Base-by-base conservation (phyloP, 176 grass and related monocot genomes). In the Olyra latifolia region DNA sequence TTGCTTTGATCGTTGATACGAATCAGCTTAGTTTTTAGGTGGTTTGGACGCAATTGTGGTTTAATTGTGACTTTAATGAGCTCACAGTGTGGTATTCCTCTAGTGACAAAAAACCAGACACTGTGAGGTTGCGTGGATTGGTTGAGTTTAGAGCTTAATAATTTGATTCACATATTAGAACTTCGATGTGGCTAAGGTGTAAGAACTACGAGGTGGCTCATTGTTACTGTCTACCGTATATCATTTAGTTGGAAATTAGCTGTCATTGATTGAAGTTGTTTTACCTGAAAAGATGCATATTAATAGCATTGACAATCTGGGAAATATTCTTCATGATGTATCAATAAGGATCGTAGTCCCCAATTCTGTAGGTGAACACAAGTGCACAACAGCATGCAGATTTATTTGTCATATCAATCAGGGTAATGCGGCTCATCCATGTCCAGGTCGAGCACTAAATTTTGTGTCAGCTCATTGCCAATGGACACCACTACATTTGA, bases 11-110 rank as follows among this genome's bases (percentile, higher is more conserved):
- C 61, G 35, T 52, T 66, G 27, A 35, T 75, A 47, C 0, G 23
- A 62, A 1, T 64, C 71, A 46, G 57, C 35, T 76, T 39, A 43
- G n/a, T 28, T 83, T 71, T 43, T 17, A 67, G 80, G n/a, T 58
- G 28, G 16, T 41, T 79, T 53, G 54, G 9, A 50, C 80, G 75
- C 62, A 43, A 55, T 27, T 63, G 3, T 16, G 2, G n/a, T 64
- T 10, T 74, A 23, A 27, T 63, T 81, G 25, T 29, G 20, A 16
- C 29, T 39, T 67, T 67, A 50, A 29, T 88, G 42, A 60, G 9
- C 48, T 29, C 28, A 71, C 6, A 38, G 20, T 42, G 7, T 60
- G 35, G 65, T 28, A 62, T 13, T 77, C 16, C 45, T 67, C 8
- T 43, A 45, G 63, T 61, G 27, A 44, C 69, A 13, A 40, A 41